Evolutionary conservation across 23 red algal genomes (phyloP).

Genomic region (Chondrus crispus): DNA sequence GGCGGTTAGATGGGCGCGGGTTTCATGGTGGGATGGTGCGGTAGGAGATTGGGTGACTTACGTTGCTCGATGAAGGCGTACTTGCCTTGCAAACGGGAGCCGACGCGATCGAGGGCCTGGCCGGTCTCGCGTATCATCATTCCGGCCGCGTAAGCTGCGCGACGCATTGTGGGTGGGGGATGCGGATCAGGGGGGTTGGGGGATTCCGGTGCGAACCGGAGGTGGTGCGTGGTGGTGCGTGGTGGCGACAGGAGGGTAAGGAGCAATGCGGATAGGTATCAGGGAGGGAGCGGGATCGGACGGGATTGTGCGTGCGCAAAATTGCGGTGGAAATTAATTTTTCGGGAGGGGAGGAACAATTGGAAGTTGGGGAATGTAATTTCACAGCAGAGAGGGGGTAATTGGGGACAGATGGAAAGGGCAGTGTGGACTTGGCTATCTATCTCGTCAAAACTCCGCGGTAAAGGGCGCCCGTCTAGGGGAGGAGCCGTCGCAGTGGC

Average conservation of each 20-base stretch:
- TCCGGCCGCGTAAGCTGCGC: constrained; percentile 66
- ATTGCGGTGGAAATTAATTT: too few relatives aligned
- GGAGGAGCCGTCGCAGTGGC: too few relatives aligned
- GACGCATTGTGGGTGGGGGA: constrained; percentile 56
- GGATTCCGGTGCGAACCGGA: background rate
- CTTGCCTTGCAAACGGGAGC: constrained; percentile 74
- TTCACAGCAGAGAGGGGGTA: too few relatives aligned
- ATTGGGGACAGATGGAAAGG: too few relatives aligned
- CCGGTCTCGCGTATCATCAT: constrained; percentile 86
- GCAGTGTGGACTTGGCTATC: too few relatives aligned
- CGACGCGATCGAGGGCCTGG: constrained; percentile 83
- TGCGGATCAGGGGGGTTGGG: background rate
- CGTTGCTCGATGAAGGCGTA: constrained; percentile 74
- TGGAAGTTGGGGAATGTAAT: too few relatives aligned
- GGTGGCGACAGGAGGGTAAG: background rate
- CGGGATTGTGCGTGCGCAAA: too few relatives aligned
- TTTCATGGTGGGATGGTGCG: background rate
- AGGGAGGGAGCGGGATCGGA: background rate
- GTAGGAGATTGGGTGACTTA: constrained; percentile 14
- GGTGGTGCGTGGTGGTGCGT: background rate
- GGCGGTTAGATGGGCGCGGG: background rate
- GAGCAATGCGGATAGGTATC: background rate
- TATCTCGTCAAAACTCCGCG: too few relatives aligned
- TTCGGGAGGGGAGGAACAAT: too few relatives aligned
- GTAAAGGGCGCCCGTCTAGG: too few relatives aligned